Evolutionary conservation across 495 filamentous ascomycete genomes (phyloP).

Genomic region (Daldinia concentrica): DNA sequence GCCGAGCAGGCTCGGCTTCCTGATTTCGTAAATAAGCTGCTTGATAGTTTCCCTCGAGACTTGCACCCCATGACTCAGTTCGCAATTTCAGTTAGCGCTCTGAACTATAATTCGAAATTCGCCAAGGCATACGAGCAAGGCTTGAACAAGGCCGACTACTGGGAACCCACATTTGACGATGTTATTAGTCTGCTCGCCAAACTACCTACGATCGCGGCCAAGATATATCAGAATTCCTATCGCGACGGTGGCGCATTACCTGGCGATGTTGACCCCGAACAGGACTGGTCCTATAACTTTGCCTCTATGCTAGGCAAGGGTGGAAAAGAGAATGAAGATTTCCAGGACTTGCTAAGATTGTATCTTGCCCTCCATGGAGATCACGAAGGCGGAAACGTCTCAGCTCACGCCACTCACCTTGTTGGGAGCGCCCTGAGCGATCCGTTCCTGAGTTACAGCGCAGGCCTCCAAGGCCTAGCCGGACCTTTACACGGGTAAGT

Average conservation of each 20-base stretch:
- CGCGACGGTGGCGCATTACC: slow-evolving; percentile 78
- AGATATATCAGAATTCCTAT: slow-evolving; percentile 94
- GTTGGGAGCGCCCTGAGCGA: slow-evolving; percentile 96
- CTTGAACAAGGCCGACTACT: slow-evolving; percentile 93
- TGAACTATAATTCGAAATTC: slow-evolving; percentile 92
- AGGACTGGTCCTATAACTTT: slow-evolving; percentile 99
- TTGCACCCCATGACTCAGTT: slow-evolving; percentile 99
- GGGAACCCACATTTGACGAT: slow-evolving; percentile 98
- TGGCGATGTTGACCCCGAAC: slow-evolving; percentile 76
- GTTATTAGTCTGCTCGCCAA: slow-evolving; percentile 93
- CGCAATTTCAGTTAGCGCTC: slow-evolving; percentile 88
- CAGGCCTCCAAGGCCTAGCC: slow-evolving; percentile 92
- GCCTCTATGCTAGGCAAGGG: slow-evolving; percentile 95
- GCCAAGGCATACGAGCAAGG: slow-evolving; percentile 92
- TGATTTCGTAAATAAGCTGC: slow-evolving; percentile 82
- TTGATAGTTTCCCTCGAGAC: slow-evolving; percentile 86
- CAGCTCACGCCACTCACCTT: slow-evolving; percentile 95
- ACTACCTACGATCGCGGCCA: slow-evolving; percentile 94
- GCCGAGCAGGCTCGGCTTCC: slow-evolving; percentile 89
- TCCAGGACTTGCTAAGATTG: slow-evolving; percentile 91
- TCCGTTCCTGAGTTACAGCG: slow-evolving; percentile 94
- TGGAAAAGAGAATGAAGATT: slow-evolving; percentile 84
- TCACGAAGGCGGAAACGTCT: slow-evolving; percentile 98
- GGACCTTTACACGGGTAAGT: slow-evolving; percentile 88
- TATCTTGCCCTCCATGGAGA: slow-evolving; percentile 98